Base-by-base conservation (phyloP, 2,329 filamentous ascomycete genomes). In the Diplocarpon mali region DNA sequence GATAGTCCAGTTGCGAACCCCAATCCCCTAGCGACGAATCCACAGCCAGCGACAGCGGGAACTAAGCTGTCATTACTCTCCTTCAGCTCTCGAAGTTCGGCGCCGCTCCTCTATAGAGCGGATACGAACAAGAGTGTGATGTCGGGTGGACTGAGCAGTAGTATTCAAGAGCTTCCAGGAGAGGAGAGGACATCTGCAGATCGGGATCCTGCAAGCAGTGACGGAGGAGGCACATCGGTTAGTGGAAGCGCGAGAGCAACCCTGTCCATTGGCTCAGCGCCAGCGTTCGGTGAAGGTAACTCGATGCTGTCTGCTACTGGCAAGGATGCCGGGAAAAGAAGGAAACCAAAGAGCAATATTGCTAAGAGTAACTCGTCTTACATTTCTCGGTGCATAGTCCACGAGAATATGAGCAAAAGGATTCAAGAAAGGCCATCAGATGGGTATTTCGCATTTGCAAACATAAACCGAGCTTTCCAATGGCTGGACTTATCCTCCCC, bases 361-460 rank as follows among this genome's bases (percentile, higher is more conserved):
- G 81, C 90, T 42, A 98, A 98, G 71, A 96, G 88, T 67, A 96
- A 95, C 64, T 98, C 92, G 9, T 95, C 90, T 0, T 98, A 95
- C 61, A 92, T 98, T 27, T 95, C 90, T n/a, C 73, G 92, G 44
- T 90, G 95, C 28, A 95, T 96, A 52, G 81, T 88, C 13, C 85
- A 95, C 58, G 92, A 98, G 57, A 73, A 73, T 4, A 65, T 93
- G 44, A 73, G 75, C 16, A 94, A 92, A 65, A 80, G 85, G 52
- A 65, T 96, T 51, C 75, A 78, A 39, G 92, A 96, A 28, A 80
- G 86, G 50, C 78, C 80, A 11, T 71, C 72, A 2, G 85, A 92
- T 51, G 89, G 88, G 1, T 65, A 92, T 3, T 94, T 92, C 64
- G 85, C 83, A 2, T 96, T 98, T 69, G 88, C 85, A 38, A 98